Conservation (phyloP, 2,329 filamentous ascomycete genomes). For the Venturia aucupariae region DNA sequence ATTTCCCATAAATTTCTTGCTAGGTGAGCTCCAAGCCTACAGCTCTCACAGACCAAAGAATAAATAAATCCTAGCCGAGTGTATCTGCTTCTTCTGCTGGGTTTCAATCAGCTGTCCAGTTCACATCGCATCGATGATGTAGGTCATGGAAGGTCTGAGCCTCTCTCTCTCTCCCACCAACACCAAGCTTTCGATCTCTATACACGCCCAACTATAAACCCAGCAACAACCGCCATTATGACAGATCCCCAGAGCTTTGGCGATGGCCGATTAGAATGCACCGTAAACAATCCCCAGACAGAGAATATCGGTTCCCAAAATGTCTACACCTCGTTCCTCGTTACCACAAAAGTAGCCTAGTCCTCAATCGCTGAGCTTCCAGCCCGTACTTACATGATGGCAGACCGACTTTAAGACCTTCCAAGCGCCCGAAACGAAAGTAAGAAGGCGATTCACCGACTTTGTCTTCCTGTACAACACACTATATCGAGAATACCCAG, state of each 20-base stretch:
- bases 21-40: background rate
- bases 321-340: slow-evolving; percentile 89
- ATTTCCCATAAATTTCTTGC: no score
- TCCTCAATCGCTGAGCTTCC: background rate
- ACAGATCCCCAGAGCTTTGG: slow-evolving; percentile 16
- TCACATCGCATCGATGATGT: background rate
- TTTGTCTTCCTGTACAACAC: slow-evolving; percentile 95
- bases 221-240: background rate
- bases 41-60: no score
- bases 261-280: slow-evolving; percentile 72
- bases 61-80: no score
- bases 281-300: slow-evolving; percentile 75
- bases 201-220: background rate
- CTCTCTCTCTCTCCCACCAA: background rate
- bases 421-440: slow-evolving; percentile 58
- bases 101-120: background rate
- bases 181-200: background rate
- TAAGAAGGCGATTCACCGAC: slow-evolving; percentile 91
- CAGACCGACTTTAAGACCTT: slow-evolving; percentile 88
- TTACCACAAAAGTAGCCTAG: slow-evolving; percentile 67
- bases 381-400: background rate
- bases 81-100: background rate
- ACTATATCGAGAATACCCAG: slow-evolving; percentile 81
- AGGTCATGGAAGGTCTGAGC: background rate
- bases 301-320: slow-evolving; percentile 96